Conservation (phyloP, 169 alveolate species). For the Plasmodium inui region DNA sequence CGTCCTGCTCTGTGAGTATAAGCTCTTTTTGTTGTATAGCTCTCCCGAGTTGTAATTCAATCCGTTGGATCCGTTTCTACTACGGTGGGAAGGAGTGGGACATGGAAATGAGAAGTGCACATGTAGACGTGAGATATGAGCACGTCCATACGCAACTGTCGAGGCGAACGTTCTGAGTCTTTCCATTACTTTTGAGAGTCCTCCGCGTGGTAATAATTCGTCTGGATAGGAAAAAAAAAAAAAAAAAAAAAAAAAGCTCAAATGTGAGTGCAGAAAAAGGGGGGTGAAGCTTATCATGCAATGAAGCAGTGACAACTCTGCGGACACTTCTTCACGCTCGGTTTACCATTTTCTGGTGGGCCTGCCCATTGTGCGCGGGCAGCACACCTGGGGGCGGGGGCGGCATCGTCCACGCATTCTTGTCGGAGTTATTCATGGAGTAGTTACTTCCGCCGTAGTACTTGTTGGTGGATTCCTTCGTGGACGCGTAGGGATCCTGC, state of each 20-base stretch:
- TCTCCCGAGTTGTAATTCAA: conserved; percentile 18
- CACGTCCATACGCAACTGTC: neutral
- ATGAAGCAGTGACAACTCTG: neutral
- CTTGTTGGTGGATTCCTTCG: conserved; percentile 24
- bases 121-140: neutral
- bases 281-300: neutral
- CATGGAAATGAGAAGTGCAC: neutral
- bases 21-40: conserved; percentile 26
- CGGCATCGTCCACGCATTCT: conserved; percentile 31
- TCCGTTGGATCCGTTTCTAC: neutral
- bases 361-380: neutral
- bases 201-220: neutral
- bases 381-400: conserved; percentile 60
- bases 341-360: conserved; percentile 17
- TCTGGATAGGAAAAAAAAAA: neutral
- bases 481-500: conserved; percentile 70
- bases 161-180: neutral
- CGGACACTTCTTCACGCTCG: neutral
- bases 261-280: neutral
- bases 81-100: neutral
- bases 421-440: conserved; percentile 11
- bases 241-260: neutral
- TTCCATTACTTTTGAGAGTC: conserved; percentile 17
- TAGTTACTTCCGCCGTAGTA: conserved; percentile 14
- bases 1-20: conserved; percentile 21